These are phyloP conservation scores for Cyclostephanos invisitatus DNA, from an alignment of 108 stramenopile genomes.

Conservation along the genomic window DNA sequence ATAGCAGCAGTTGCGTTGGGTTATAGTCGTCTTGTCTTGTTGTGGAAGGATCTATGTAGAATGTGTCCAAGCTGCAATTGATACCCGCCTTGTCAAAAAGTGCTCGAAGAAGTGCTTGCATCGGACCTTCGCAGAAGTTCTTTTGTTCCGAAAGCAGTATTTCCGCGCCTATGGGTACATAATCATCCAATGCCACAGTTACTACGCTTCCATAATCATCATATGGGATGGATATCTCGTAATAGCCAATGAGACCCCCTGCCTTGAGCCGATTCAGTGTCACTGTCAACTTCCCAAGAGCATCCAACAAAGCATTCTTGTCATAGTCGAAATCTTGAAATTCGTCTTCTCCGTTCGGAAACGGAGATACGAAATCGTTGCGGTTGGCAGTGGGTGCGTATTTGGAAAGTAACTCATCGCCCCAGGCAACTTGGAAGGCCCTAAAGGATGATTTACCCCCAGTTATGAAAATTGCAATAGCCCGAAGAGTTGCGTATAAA, in stretches of 20 bases:
- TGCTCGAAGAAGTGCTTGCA: constrained; percentile 46
- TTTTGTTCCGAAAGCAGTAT: constrained; percentile 58
- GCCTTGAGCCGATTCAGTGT: constrained; percentile 42
- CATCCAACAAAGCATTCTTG: constrained; percentile 46
- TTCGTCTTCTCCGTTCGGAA: constrained; percentile 49
- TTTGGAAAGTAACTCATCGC: constrained; percentile 34
- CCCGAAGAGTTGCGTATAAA: constrained; percentile 50
- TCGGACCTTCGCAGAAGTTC: constrained; percentile 37
- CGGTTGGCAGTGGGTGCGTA: constrained; percentile 39
- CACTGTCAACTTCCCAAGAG: constrained; percentile 44
- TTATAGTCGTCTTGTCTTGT: constrained; percentile 63
- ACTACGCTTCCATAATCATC: constrained; percentile 72
- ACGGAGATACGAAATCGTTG: constrained; percentile 51
- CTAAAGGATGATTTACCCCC: constrained; percentile 25
- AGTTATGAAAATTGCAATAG: constrained; percentile 35
- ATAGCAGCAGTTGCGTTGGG: constrained; percentile 64
- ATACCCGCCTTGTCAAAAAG: constrained; percentile 47
- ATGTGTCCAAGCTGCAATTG: constrained; percentile 48
- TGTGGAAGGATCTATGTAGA: constrained; percentile 66
- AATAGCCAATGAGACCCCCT: constrained; percentile 46
- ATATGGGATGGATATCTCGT: constrained; percentile 60
- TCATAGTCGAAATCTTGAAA: constrained; percentile 60
- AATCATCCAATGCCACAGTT: constrained; percentile 63
- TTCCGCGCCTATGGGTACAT: constrained; percentile 53
- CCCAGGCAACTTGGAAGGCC: constrained; percentile 55